These are phyloP conservation scores for Coemansia sp. DNA, from an alignment of 192 early-diverging fungal species.

Conservation along the genomic window DNA sequence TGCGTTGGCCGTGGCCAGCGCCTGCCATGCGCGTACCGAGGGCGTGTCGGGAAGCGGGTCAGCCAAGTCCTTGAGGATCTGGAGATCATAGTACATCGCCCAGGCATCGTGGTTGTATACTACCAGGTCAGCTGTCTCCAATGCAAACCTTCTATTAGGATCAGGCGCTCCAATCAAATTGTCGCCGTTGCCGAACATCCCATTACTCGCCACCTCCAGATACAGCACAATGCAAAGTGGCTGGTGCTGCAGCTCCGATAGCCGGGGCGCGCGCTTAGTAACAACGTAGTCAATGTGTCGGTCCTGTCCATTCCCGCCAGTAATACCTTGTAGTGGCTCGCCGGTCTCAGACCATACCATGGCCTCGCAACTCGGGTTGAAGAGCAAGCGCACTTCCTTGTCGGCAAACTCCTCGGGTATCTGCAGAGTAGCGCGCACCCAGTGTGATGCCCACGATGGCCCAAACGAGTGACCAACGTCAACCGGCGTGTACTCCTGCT, in stretches of 20 bases:
- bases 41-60: constrained; percentile 67
- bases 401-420: constrained; percentile 69
- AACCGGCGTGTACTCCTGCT: constrained; percentile 67
- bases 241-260: constrained; percentile 21
- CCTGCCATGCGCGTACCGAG: constrained; percentile 74
- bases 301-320: constrained; percentile 62
- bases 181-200: constrained; percentile 80
- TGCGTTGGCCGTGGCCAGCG: constrained; percentile 77
- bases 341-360: constrained; percentile 90
- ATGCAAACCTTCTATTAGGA: constrained; percentile 62
- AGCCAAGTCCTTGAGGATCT: constrained; percentile 73
- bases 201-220: constrained; percentile 92
- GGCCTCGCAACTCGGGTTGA: constrained; percentile 87
- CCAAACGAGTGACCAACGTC: constrained; percentile 78
- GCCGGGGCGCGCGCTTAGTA: constrained; percentile 48
- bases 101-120: constrained; percentile 74
- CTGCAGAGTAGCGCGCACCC: constrained; percentile 70
- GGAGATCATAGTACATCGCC: constrained; percentile 74
- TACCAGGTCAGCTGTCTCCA: constrained; percentile 69
- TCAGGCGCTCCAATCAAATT: constrained; percentile 62
- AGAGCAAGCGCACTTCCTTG: constrained; percentile 82
- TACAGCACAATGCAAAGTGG: constrained; percentile 66
- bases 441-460: constrained; percentile 85
- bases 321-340: constrained; percentile 83
- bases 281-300: constrained; percentile 59